Evolutionary conservation across 192 early-diverging fungal genomes (phyloP).

Genomic region (Entomortierella lignicola): DNA sequence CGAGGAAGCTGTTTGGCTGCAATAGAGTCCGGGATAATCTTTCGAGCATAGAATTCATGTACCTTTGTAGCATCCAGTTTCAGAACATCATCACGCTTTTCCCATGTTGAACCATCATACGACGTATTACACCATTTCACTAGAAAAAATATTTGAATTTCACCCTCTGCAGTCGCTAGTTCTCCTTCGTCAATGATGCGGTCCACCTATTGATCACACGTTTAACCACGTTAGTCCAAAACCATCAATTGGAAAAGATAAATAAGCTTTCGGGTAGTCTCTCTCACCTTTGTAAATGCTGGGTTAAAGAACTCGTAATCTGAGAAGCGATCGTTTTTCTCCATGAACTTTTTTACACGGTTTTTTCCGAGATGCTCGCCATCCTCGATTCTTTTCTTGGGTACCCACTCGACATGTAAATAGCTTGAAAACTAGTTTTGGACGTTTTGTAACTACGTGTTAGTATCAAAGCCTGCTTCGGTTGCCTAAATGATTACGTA

Average conservation of each 20-base stretch:
- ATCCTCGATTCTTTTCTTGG: constrained; percentile 52
- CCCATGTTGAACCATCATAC: constrained; percentile 86
- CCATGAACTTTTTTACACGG: constrained; percentile 80
- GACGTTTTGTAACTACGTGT: not conserved
- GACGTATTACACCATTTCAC: constrained; percentile 79
- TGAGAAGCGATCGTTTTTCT: constrained; percentile 66
- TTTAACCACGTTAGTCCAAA: constrained; percentile 66
- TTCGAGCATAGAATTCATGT: constrained; percentile 72
- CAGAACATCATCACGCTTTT: constrained; percentile 60
- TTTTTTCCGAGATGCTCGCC: constrained; percentile 71
- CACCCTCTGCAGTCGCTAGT: constrained; percentile 60
- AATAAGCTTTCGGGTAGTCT: too few relatives aligned
- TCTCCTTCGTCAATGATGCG: constrained; percentile 89
- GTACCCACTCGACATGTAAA: constrained; percentile 79
- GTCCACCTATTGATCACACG: constrained; percentile 72
- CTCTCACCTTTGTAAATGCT: constrained; percentile 67
- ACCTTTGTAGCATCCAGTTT: constrained; percentile 73
- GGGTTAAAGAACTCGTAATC: constrained; percentile 73
- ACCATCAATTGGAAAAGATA: too few relatives aligned
- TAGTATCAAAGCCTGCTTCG: not conserved
- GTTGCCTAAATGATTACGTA: not conserved
- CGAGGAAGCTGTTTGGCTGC: constrained; percentile 51
- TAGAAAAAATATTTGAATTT: constrained; percentile 71
- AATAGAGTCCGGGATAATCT: constrained; percentile 64
- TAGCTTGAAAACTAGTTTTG: constrained; percentile 73